Percentiles rank a stretch among this genome's conserved stretches.
phyloP scores from a whole-genome alignment of 2,329 filamentous ascomycete species.

The Periconia sp. region DNA sequence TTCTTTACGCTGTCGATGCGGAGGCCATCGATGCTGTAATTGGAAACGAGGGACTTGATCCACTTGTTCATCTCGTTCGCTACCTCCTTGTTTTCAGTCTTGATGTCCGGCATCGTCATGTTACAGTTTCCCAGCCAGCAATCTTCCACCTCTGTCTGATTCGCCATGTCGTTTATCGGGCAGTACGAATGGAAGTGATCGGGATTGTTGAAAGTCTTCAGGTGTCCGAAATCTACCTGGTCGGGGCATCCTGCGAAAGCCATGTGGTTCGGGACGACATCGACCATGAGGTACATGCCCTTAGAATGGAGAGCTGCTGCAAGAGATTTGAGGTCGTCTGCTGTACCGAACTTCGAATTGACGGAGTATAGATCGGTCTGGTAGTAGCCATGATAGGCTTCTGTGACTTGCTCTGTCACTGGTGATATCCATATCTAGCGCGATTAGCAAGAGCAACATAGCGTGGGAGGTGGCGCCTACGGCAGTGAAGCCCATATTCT shows the following conservation, averaged over 20 bases:
- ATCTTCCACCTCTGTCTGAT: constrained; percentile 18
- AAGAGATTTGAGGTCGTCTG: constrained; percentile 49
- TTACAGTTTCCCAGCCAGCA: constrained; percentile 24
- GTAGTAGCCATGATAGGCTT: constrained; percentile 56
- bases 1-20: constrained; percentile 66
- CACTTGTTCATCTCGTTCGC: constrained; percentile 12
- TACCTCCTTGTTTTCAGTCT: constrained; percentile 15
- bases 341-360: constrained; percentile 53
- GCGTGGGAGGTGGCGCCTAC: neutral
- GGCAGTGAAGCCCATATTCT: constrained; percentile 54
- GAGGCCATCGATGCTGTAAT: constrained; percentile 54
- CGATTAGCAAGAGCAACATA: neutral
- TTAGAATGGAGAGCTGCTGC: constrained; percentile 48
- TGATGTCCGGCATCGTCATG: constrained; percentile 23
- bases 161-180: constrained; percentile 11
- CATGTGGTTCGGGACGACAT: constrained; percentile 54
- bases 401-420: constrained; percentile 36
- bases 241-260: constrained; percentile 18
- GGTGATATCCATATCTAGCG: constrained; percentile 47
- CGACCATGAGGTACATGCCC: constrained; percentile 52
- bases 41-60: constrained; percentile 14
- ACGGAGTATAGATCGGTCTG: constrained; percentile 50
- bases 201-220: constrained; percentile 10
- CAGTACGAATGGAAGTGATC: constrained; percentile 16
- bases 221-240: constrained; percentile 12